phyloP scores from a whole-genome alignment of 345 rosid species.

The Dimocarpus longan region DNA sequence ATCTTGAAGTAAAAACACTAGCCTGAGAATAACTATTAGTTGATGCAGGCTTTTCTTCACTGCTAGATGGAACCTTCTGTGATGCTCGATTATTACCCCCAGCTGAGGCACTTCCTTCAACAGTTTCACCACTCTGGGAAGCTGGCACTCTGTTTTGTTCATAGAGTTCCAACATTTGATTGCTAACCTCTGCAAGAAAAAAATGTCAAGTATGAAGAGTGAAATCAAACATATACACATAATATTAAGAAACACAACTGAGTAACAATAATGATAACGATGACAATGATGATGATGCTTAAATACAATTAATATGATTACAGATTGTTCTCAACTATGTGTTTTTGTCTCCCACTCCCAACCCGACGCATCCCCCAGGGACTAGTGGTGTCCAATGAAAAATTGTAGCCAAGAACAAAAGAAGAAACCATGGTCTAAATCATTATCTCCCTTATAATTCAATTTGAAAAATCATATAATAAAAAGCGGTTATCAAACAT shows the following conservation, averaged over 20 bases:
- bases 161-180: constrained; percentile 57
- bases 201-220: background rate
- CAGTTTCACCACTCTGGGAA: constrained; percentile 47
- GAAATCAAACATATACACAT: background rate
- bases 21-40: constrained; percentile 34
- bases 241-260: background rate
- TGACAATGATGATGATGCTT: background rate
- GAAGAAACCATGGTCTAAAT: constrained; percentile 5
- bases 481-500: background rate
- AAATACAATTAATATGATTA: background rate
- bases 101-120: constrained; percentile 45
- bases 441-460: background rate
- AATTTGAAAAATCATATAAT: background rate
- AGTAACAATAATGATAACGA: background rate
- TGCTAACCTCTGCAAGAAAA: constrained; percentile 53
- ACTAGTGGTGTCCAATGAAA: background rate
- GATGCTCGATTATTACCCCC: constrained; percentile 33
- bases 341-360: constrained; percentile 15
- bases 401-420: background rate
- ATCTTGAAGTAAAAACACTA: constrained; percentile 9
- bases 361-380: background rate
- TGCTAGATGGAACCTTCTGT: constrained; percentile 35
- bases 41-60: constrained; percentile 39
- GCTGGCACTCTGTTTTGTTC: constrained; percentile 54
- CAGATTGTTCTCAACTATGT: background rate